phyloP scores from a whole-genome alignment of 345 rosid genomes.

The Lepidium africanum region DNA sequence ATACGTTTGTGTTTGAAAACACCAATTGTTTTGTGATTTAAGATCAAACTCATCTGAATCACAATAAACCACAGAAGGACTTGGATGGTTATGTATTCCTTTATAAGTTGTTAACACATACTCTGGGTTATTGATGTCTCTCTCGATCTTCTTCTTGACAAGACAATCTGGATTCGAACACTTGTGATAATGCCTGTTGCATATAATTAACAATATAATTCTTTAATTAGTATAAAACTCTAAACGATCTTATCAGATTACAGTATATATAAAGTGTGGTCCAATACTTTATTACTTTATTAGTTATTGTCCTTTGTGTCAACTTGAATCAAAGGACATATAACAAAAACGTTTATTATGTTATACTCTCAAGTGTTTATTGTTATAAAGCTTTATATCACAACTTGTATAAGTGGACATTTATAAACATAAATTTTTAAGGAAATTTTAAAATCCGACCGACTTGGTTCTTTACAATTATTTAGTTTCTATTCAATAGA shows the following conservation, averaged over 20 bases:
- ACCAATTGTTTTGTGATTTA: slow-evolving; percentile 8
- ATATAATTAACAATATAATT: neutral
- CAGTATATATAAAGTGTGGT: neutral
- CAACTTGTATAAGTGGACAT: slow-evolving; percentile 22
- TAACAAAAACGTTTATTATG: slow-evolving; percentile 3
- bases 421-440: neutral
- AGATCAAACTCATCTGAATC: slow-evolving; percentile 23
- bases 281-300: neutral
- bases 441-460: neutral
- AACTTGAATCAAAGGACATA: slow-evolving; percentile 14
- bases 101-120: slow-evolving; percentile 82
- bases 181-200: slow-evolving; percentile 67
- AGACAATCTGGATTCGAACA: slow-evolving; percentile 67
- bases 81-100: slow-evolving; percentile 60
- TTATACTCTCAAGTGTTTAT: slow-evolving; percentile 12
- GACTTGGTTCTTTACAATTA: neutral
- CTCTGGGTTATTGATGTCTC: slow-evolving; percentile 52
- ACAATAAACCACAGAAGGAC: slow-evolving; percentile 29
- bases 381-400: slow-evolving; percentile 1
- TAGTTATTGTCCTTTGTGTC: neutral
- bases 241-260: neutral
- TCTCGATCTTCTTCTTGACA: slow-evolving; percentile 82
- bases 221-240: too few species aligned
- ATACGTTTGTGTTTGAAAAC: slow-evolving; percentile 11
- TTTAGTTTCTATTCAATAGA: neutral